Evolutionary conservation across 805 yeast species (phyloP).

Genomic region (Kuraishia borneana): DNA sequence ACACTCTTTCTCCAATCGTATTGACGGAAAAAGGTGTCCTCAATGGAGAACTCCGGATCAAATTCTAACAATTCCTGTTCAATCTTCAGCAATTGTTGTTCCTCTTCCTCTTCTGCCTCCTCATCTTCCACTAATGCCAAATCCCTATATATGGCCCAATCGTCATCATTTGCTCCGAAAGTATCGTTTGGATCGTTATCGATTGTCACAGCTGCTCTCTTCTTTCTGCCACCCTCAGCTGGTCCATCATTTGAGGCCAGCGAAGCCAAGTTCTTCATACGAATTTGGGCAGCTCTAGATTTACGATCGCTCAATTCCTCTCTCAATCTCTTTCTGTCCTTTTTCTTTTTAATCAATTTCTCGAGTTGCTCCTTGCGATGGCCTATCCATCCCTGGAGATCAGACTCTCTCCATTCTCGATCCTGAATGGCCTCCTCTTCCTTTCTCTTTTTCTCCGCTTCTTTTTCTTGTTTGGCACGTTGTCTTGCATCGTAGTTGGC

Average conservation of each 20-base stretch:
- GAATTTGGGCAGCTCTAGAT: conserved; percentile 80
- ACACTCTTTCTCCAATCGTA: conserved; percentile 78
- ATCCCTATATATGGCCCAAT: conserved; percentile 87
- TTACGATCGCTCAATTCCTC: conserved; percentile 80
- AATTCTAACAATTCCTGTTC: conserved; percentile 69
- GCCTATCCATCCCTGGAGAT: conserved; percentile 71
- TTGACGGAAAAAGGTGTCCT: conserved; percentile 72
- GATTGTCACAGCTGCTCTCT: conserved; percentile 48
- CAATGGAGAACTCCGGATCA: conserved; percentile 80
- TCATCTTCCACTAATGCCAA: conserved; percentile 67
- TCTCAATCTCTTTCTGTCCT: conserved; percentile 58
- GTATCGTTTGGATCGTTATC: conserved; percentile 91
- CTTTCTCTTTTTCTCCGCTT: conserved; percentile 44
- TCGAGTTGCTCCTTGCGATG: conserved; percentile 54
- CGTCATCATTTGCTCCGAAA: conserved; percentile 92
- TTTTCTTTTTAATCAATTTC: conserved; percentile 44
- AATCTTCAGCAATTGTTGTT: conserved; percentile 41
- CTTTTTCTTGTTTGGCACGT: conserved; percentile 71
- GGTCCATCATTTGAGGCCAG: conserved; percentile 60
- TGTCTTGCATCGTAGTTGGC: conserved; percentile 85
- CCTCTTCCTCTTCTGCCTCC: conserved; percentile 71
- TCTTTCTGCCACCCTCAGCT: conserved; percentile 28
- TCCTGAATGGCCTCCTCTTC: conserved; percentile 58
- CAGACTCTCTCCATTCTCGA: conserved; percentile 63
- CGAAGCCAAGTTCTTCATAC: conserved; percentile 87